These are phyloP conservation scores for Endotrypanum monterogeii DNA, from an alignment of 208 protist species.

Conservation along the genomic window DNA sequence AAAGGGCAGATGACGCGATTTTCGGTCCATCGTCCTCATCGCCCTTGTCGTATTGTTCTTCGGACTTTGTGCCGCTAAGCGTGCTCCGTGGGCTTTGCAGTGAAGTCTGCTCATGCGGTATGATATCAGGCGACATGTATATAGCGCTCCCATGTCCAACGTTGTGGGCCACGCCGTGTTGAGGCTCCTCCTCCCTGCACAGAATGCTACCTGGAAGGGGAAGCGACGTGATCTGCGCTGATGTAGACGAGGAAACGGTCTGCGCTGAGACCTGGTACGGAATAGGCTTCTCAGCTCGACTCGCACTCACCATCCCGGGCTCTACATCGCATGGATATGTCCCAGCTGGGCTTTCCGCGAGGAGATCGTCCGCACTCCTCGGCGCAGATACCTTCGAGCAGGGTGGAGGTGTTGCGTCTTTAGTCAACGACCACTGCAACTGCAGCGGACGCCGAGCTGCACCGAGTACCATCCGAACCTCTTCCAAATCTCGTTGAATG, in stretches of 20 bases:
- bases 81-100: background rate
- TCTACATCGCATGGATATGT: background rate
- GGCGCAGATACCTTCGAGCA: background rate
- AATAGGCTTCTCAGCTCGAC: background rate
- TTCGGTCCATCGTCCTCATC: background rate
- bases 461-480: conserved; percentile 11
- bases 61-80: background rate
- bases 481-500: conserved; percentile 20
- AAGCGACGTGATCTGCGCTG: background rate
- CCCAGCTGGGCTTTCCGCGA: background rate
- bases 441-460: background rate
- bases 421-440: background rate
- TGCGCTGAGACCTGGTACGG: background rate
- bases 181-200: background rate
- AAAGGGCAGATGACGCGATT: background rate
- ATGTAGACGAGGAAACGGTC: background rate
- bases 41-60: background rate
- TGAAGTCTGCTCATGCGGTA: background rate
- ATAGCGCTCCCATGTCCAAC: background rate
- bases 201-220: background rate
- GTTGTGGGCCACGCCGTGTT: conserved; percentile 1
- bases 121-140: background rate
- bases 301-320: background rate
- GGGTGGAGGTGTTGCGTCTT: background rate
- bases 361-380: background rate